Conservation (phyloP, 2,329 filamentous ascomycete genomes). For the Alternaria panax region DNA sequence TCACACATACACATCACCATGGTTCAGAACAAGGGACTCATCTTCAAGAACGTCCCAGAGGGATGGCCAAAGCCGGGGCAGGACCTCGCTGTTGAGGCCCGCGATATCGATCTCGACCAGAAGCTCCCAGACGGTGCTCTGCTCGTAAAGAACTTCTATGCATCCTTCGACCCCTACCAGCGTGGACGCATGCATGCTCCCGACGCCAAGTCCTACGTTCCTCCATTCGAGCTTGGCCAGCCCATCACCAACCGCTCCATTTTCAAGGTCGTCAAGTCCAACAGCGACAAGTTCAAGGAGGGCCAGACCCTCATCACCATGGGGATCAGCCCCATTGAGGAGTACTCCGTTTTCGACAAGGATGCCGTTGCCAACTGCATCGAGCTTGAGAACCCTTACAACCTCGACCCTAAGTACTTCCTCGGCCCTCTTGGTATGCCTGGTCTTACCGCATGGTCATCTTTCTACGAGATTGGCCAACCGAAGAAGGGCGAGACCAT, state of each 20-base stretch:
- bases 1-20: conserved; percentile 44
- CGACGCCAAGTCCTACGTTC: conserved; percentile 70
- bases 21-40: conserved; percentile 75
- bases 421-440: conserved; percentile 81
- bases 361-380: conserved; percentile 54
- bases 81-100: conserved; percentile 71
- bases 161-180: conserved; percentile 85
- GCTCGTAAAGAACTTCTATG: conserved; percentile 72
- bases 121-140: conserved; percentile 69
- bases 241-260: conserved; percentile 71
- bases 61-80: conserved; percentile 74
- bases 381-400: conserved; percentile 73
- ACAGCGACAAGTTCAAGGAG: conserved; percentile 66
- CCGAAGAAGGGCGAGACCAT: conserved; percentile 82
- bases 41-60: conserved; percentile 74
- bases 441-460: conserved; percentile 76
- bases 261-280: conserved; percentile 74
- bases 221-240: conserved; percentile 67
- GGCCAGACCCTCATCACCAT: conserved; percentile 71
- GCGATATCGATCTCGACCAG: conserved; percentile 71
- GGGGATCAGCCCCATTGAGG: conserved; percentile 64
- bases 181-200: conserved; percentile 78
- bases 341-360: conserved; percentile 69
- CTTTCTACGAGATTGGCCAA: conserved; percentile 76
- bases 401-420: conserved; percentile 72